phyloP scores from a whole-genome alignment of 768 basidiomycete genomes.

The Cystofilobasidium macerans region DNA sequence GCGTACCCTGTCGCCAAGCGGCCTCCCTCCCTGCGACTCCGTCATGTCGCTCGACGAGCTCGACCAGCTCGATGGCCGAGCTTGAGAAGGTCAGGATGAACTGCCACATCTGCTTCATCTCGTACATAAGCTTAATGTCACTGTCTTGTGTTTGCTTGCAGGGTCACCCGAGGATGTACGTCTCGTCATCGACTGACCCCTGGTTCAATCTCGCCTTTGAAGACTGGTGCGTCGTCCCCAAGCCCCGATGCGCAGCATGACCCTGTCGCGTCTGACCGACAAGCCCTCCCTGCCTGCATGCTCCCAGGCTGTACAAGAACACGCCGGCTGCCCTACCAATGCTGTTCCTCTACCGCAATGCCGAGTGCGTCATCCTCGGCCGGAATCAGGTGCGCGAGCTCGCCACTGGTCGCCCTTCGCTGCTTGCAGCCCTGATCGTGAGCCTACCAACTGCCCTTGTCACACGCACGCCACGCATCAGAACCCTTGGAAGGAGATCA shows the following conservation, averaged over 20 bases:
- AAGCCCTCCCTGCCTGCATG: too few relatives aligned
- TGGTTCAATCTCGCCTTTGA: conserved; percentile 84
- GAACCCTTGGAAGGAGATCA: conserved; percentile 97
- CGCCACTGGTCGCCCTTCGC: background rate
- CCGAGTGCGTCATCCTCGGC: conserved; percentile 83
- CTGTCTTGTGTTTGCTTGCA: background rate
- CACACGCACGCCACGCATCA: conserved; percentile 35
- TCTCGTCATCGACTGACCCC: conserved; percentile 68
- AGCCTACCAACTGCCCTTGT: background rate
- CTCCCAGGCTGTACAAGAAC: conserved; percentile 63
- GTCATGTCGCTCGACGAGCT: background rate
- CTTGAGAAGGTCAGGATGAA: background rate
- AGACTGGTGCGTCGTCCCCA: conserved; percentile 55
- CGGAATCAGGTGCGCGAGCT: conserved; percentile 53
- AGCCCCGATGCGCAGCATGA: background rate
- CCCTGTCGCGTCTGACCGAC: too few relatives aligned
- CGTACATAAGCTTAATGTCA: background rate
- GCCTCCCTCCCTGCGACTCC: background rate
- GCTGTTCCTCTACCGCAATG: conserved; percentile 75
- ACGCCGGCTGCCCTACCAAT: conserved; percentile 56
- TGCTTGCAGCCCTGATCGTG: background rate
- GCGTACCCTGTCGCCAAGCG: background rate
- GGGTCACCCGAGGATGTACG: conserved; percentile 35
- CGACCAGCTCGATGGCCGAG: background rate
- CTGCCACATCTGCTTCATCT: too few relatives aligned